Evolutionary conservation across 164 flowering plant species (phyloP), one percentile per base, ranked within the genome.

Genomic region (Brasenia schreberi): DNA sequence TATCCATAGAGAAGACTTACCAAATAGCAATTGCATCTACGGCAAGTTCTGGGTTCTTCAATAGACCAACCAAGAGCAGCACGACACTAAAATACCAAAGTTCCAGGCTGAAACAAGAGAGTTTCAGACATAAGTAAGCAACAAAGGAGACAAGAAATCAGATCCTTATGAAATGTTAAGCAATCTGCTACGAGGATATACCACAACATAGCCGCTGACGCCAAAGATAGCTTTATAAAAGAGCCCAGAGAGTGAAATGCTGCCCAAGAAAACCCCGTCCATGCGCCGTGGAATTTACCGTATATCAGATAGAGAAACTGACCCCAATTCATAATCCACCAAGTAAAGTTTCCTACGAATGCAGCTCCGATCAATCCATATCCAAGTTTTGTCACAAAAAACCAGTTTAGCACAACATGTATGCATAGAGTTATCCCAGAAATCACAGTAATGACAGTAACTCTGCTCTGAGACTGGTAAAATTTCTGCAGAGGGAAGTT

Each of bases 131-230:
- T 18, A 61, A 61, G 2, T 58, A 61, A 61, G 3, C 19, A 61
- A 61, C 63, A 58, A 58, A 12, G 60, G 60, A 18, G 14, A 16
- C 56, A 18, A 17, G 17, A 63, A 17, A 62, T 62, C 18, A 1
- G 16, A 42, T 58, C 17, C 16, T 2, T 58, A 18, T 58, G 4
- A 58, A 7, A 3, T 19, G 18, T 19, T 12, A 12, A 60, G 27
- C 19, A 19, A 27, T 76, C 33, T 5, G 56, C 10, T 49, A 61
- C 3, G 19, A 59, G 2, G 58, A 73, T 76, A 67, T 39, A 81
- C 85, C 87, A 83, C 53, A 83, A 67, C 88, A 84, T 84, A 18
- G 81, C 4, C 18, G 84, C 88, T 10, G 88, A 84, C 45, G 84
- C 77, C n/a, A 84, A 72, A 0, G 86, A 82, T 33, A 84, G 79